phyloP scores from a whole-genome alignment of 148 eudicot species.

The Rhododendron williamsianum region DNA sequence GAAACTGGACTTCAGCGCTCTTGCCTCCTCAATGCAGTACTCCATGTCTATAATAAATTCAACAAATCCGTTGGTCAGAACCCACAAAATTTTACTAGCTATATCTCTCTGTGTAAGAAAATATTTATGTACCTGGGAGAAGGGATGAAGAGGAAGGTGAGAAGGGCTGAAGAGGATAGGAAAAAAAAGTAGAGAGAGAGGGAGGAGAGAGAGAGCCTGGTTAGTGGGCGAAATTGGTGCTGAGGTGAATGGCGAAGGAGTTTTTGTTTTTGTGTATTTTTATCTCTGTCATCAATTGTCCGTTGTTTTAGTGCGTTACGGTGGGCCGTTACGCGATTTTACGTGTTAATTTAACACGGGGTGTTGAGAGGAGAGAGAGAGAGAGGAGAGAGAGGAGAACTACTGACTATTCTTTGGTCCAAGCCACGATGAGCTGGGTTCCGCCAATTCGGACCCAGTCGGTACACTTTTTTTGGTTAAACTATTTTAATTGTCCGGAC shows the following conservation, averaged over 20 bases:
- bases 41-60: slow-evolving; percentile 31
- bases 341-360: not conserved
- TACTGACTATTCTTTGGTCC: slow-evolving; percentile 15
- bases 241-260: slow-evolving; percentile 35
- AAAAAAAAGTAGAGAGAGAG: slow-evolving; percentile 4
- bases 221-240: slow-evolving; percentile 72
- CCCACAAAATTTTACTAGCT: not conserved
- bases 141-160: slow-evolving; percentile 8
- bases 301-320: not conserved
- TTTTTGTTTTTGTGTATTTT: not conserved
- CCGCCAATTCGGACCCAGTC: slow-evolving; percentile 2
- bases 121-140: not conserved
- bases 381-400: not conserved
- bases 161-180: not conserved
- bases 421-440: not conserved
- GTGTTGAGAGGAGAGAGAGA: not conserved
- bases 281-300: slow-evolving; percentile 11
- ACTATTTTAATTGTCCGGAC: too few species aligned
- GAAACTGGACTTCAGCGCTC: slow-evolving; percentile 73
- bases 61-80: not conserved
- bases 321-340: slow-evolving; percentile 5
- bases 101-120: not conserved
- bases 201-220: slow-evolving; percentile 28
- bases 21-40: slow-evolving; percentile 62
- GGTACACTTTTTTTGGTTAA: too few species aligned